Evolutionary conservation across 805 yeast genomes (phyloP), one percentile per base, ranked within the genome.

Genomic region (Zygosaccharomyces bailii): DNA sequence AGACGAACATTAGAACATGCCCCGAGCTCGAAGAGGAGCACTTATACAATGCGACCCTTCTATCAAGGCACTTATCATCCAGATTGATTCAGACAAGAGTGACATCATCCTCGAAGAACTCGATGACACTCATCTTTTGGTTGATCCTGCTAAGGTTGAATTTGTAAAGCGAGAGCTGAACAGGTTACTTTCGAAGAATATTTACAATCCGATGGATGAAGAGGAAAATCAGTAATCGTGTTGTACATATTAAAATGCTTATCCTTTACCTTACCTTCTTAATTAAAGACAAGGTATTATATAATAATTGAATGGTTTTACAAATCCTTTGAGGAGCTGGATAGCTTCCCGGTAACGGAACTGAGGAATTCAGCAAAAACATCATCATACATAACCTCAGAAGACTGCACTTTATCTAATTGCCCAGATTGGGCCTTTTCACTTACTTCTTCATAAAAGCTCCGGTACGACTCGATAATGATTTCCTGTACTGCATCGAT

Each of bases 121-220:
- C 33, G 98, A 93, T 60, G 97, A 90, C 36, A 86, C 93, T 1
- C 98, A 93, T 64, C 66, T 91, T 14, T 70, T 93, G 49, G 84
- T 91, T 21, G 91, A 86, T 53, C 84, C 83, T 24, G 76, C 78
- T 30, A 85, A 82, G 66, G 86, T 91, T 2, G 82, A 79, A 18
- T 80, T 72, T 57, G 82, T 91, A 39, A 91, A 89, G 54, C 70
- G 67, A 42, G 96, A 91, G 62, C 73, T 91, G 52, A 87, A 86
- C 59, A 68, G 79, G 49, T 66, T 88, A 49, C 70, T 91, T 18
- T 80, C 95, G 1, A 81, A 86, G 63, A 93, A 91, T 60, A 81
- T 91, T 1, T 91, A 85, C 66, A 83, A 86, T 56, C 93, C 96
- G 2, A 63, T 82, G 50, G 91, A 85, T 19, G 95, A 83, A 11